Conservation (phyloP, 2,329 filamentous ascomycete genomes). For the Talaromyces sp. region DNA sequence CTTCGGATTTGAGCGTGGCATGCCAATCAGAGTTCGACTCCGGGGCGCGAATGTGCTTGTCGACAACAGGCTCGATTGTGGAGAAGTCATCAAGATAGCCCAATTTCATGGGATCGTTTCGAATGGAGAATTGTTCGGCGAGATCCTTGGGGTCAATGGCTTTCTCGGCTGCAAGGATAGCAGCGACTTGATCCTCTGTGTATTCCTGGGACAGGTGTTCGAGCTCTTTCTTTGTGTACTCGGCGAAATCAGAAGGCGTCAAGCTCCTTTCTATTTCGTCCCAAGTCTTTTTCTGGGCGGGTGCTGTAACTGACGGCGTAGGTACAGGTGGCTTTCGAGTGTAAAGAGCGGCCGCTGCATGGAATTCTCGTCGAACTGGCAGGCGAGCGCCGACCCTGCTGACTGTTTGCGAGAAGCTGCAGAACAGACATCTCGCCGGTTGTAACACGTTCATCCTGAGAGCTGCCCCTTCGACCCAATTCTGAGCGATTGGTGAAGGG, state of each 20-base stretch:
- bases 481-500: constrained; percentile 8
- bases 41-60: constrained; percentile 57
- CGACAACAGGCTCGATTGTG: constrained; percentile 68
- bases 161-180: constrained; percentile 73
- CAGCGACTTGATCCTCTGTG: constrained; percentile 72
- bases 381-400: constrained; percentile 35
- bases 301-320: not conserved
- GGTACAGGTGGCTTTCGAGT: constrained; percentile 37
- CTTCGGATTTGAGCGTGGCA: constrained; percentile 56
- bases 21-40: constrained; percentile 51
- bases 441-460: constrained; percentile 46
- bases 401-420: constrained; percentile 41
- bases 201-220: constrained; percentile 61
- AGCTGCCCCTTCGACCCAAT: constrained; percentile 21
- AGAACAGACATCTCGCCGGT: constrained; percentile 48
- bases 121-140: constrained; percentile 64
- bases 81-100: constrained; percentile 80
- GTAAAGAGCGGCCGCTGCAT: constrained; percentile 38
- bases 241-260: constrained; percentile 37
- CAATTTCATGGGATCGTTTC: constrained; percentile 66
- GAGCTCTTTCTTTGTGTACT: constrained; percentile 64
- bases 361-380: constrained; percentile 45
- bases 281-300: not conserved
- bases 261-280: constrained; percentile 24
- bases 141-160: constrained; percentile 71